phyloP scores from a whole-genome alignment of 192 early-diverging fungal genomes.

The Backusella tuberculispora region DNA sequence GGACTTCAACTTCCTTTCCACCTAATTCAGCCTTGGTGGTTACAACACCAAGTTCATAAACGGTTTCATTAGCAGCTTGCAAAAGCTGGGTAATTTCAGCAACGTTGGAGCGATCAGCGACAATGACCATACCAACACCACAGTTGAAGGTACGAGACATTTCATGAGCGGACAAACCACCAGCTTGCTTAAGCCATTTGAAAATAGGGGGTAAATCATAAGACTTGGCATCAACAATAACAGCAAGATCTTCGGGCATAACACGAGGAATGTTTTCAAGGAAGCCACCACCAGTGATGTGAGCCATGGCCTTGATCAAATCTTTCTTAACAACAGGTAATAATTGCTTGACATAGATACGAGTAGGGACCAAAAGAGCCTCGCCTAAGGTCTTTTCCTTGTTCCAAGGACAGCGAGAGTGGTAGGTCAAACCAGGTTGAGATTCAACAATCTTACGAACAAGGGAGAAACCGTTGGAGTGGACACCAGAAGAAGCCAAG shows the following conservation, averaged over 20 bases:
- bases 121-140: conserved; percentile 97
- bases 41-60: conserved; percentile 76
- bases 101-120: conserved; percentile 71
- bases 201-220: conserved; percentile 94
- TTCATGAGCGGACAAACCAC: conserved; percentile 79
- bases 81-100: conserved; percentile 62
- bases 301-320: conserved; percentile 94
- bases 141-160: conserved; percentile 99
- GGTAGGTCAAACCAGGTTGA: conserved; percentile 71
- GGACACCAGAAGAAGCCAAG: conserved; percentile 93
- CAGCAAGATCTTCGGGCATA: conserved; percentile 82
- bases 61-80: conserved; percentile 61
- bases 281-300: conserved; percentile 99
- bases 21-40: conserved; percentile 49
- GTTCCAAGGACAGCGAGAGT: conserved; percentile 85
- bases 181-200: conserved; percentile 89
- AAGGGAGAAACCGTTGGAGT: conserved; percentile 99
- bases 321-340: conserved; percentile 76
- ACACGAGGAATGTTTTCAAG: conserved; percentile 97
- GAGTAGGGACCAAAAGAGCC: conserved; percentile 89
- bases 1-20: conserved; percentile 56
- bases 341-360: conserved; percentile 94
- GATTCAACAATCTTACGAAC: conserved; percentile 87
- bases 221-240: conserved; percentile 75
- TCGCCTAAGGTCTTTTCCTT: conserved; percentile 73